Base-by-base conservation (phyloP, 2,329 filamentous ascomycete genomes). In the Fusarium ramigenum region DNA sequence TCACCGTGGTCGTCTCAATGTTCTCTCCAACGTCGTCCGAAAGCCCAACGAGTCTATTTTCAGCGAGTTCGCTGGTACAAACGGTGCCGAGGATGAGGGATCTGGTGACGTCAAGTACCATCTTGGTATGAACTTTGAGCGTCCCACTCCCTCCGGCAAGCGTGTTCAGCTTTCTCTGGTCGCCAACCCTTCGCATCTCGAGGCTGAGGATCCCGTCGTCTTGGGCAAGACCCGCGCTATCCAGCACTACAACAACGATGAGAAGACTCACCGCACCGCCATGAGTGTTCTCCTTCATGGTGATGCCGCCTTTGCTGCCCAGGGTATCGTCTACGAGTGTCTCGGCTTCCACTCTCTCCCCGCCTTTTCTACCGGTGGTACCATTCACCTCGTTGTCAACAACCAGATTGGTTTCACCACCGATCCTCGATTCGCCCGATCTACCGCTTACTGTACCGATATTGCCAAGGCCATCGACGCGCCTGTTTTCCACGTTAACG, bases 401-500 rank as follows among this genome's bases (percentile, higher is more conserved):
- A 99, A 99, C 89, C 96, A 99, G 88, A 99, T 99, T 83, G 96
- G 96, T 84, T 99, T 99, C 88, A 99, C 96, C 60, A 99, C 96
- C 28, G 96, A 99, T 81, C 96, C 96, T 76, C 94, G 96, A 80
- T 99, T 97, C 84, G 93, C 96, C 78, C 95, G 96, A 78, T 99
- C 96, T 25, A 99, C 96, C 56, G 93, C 96, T 49, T 99, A 99
- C 90, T 99, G 96, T 86, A 98, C 96, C 47, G 96, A 99, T 83
- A 98, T 99, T 79, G 96, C 96, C 84, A 99, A 99, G 88, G 94
- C 96, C 58, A 98, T 99, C 77, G 96, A 99, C 78, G 96, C 96
- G 5, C 96, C 96, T 50, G 94, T 99, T 66, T 99, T 99, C 91
- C 96, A 99, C 86, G 96, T 99, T 82, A 99, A 99, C 80, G 96